Evolutionary conservation across 2,329 filamentous ascomycete species (phyloP), one percentile per base, ranked within the genome.

Genomic region (Colletotrichum sp.): DNA sequence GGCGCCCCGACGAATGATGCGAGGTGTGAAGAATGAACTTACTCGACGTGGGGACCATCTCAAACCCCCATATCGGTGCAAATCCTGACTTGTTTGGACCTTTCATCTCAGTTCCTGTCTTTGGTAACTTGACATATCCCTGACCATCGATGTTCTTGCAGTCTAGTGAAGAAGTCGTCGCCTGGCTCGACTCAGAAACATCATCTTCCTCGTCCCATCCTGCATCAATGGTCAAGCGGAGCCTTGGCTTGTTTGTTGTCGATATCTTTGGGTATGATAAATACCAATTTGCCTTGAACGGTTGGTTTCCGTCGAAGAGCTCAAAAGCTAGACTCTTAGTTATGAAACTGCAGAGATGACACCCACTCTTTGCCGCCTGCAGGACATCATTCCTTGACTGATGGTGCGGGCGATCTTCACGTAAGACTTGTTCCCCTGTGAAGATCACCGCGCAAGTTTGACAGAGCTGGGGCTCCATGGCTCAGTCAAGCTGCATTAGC

Each of bases 201-300:
- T 60, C 16, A 32, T 60, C 57, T 3, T 60, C 57, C 16, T 60
- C 26, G 24, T 60, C 57, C 57, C 57, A 60, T 30, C 16, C 26
- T 12, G 57, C 57, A 24, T 60, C 26, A 28, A 32, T 60, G 2
- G 57, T 60, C 57, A 32, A 60, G 10, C 57, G 57, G 15, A 60
- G 26, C 57, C 57, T 52, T 21, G 44, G 44, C n/a, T 21, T 52
- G 44, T 52, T 28, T 28, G 57, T 28, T n/a, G 57, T n/a, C 28
- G 57, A 28, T 3, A 13, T 32, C 26, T 32, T 60, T 81, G 57
- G 57, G 57, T 30, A 30, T 30, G 15, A 60, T 7, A 60, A n/a
- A 9, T 60, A 60, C 57, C 26, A 32, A 30, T n/a, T 60, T 16
- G 57, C 26, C 16, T 32, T 60, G 57, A 60, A 60, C 1, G 57